These are phyloP conservation scores for Selenicereus undatus DNA, from an alignment of 148 eudicot genomes.

Conservation along the genomic window DNA sequence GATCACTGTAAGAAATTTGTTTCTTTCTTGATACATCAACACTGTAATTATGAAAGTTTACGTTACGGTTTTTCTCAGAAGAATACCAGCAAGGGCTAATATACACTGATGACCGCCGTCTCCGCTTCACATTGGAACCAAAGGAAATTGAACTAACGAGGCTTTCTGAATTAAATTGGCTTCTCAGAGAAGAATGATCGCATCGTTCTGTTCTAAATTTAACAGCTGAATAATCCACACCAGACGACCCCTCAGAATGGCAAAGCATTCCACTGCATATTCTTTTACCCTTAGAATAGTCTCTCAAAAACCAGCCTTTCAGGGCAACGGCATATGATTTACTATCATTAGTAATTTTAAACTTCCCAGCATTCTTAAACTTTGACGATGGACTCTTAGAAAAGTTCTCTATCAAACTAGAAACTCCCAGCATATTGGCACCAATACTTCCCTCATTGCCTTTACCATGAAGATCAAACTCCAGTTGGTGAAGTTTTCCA, in stretches of 20 bases:
- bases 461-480: slow-evolving; percentile 3
- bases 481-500: neutral
- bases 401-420: neutral
- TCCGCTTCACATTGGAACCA: slow-evolving; percentile 29
- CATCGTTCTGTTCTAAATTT: slow-evolving; percentile 15
- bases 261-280: slow-evolving; percentile 10
- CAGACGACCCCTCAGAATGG: slow-evolving; percentile 19
- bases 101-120: slow-evolving; percentile 29
- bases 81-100: slow-evolving; percentile 24
- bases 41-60: slow-evolving; percentile 9
- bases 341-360: slow-evolving; percentile 9
- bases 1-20: slow-evolving; percentile 1
- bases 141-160: slow-evolving; percentile 21
- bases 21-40: slow-evolving; percentile 17
- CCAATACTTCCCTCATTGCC: slow-evolving; percentile 2
- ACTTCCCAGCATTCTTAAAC: slow-evolving; percentile 16
- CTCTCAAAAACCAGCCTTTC: slow-evolving; percentile 30
- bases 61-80: slow-evolving; percentile 10
- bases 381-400: slow-evolving; percentile 4
- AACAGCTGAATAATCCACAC: slow-evolving; percentile 5
- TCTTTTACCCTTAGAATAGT: slow-evolving; percentile 48
- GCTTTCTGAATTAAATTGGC: slow-evolving; percentile 24
- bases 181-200: slow-evolving; percentile 15
- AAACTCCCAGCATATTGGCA: slow-evolving; percentile 14
- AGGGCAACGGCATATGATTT: slow-evolving; percentile 13